Base-by-base conservation (phyloP, 331 rosid species). In the Quercus lobata region DNA sequence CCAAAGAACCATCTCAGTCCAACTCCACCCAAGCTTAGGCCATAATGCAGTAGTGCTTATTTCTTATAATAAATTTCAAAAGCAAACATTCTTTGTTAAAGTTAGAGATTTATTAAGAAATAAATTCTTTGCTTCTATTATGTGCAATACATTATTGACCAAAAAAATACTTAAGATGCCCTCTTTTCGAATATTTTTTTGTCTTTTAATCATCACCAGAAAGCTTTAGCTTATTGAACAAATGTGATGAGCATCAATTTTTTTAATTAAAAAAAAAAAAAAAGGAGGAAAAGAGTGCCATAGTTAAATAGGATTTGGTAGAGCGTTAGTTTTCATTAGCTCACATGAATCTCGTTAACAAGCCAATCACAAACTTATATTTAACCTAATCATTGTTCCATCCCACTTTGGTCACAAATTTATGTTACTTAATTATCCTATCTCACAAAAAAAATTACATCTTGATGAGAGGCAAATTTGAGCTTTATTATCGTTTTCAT, bases 291-390 rank as follows among this genome's bases (percentile, higher is more conserved):
- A n/a, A 65, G 73, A 82, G 73, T 75, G 82, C 25, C 22, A 68
- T 54, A 3, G 24, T 1, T 79, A 11, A 70, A 74, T 68, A 65
- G 24, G 70, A 73, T 84, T 89, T 62, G 86, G 88, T 78, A 49
- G 86, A 63, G 82, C 62, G 76, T 69, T 72, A 25, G 75, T 61
- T 76, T 68, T 79, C 73, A 84, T 81, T 82, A 80, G 69, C 34
- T 86, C 87, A 82, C 92, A 88, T 87, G 90, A 79, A 81, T 72
- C 88, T 82, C 87, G 75, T 30, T 79, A 83, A 77, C 71, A 60
- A 76, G 17, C 79, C 74, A 85, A 81, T 81, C 73, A 86, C 77
- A 78, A 57, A 75, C 52, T 66, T 22, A 17, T 71, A 30, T 63
- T 29, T 63, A 17, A 29, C 44, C 12, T 29, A 32, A n/a, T 68